Base-by-base conservation (phyloP, 208 protist species). In the Vickermania ingenoplastis region DNA sequence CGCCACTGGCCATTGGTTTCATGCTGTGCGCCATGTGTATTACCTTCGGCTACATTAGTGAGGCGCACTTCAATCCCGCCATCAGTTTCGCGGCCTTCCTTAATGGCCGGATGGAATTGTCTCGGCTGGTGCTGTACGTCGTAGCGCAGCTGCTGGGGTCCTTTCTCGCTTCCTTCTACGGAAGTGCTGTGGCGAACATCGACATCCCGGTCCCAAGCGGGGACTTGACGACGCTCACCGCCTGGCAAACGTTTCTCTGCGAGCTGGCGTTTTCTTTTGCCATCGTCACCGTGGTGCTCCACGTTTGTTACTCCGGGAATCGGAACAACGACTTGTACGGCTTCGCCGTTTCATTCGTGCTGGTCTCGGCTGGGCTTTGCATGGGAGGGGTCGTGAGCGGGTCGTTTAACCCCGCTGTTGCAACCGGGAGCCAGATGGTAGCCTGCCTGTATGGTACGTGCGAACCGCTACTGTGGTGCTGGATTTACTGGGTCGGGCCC, bases 41-140 rank as follows among this genome's bases (percentile, higher is more conserved):
- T 68, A 82, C 86, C 25, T 95, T 97, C 62, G 88, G 85, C 56
- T 90, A 95, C 72, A 86, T 97, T 48, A 91, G 81, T 61, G 90
- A 90, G 4, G 92, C 89, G 1, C 89, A 97, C 70, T 97, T 97
- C 67, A 97, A 97, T 61, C 92, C 92, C 0, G 90, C 89, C 29
- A 84, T 97, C 30, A 83, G 88, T 22, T 95, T 96, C 62, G 84
- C 87, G 45, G 81, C 78, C 5, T 86, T 90, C 58, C 74, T 95
- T 41, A 93, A 87, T 41, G 63, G 87, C 25, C 83, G 87, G 45
- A 90, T 92, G 61, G 67, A 79, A 5, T 55, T 91, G 4, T 73
- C 65, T 0, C 78, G 82, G 4, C 57, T 79, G 11, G 7, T 92
- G 0, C 59, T 75, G 26, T 97, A 96, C 66, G 67, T 93, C 2